phyloP scores from a whole-genome alignment of 108 stramenopile species.

The Skeletonema potamos region DNA sequence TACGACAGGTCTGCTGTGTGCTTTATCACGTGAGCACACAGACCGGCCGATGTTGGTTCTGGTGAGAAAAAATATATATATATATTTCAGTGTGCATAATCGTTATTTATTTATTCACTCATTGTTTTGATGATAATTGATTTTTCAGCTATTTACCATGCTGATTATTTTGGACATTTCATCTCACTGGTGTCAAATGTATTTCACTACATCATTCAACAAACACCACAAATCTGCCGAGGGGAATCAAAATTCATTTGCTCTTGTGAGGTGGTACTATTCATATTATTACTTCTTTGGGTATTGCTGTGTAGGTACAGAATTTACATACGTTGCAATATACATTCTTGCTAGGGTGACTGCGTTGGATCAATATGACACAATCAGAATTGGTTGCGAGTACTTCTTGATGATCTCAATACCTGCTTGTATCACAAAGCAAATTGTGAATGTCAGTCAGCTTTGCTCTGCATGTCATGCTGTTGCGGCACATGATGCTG shows the following conservation, averaged over 20 bases:
- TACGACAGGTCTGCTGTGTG: constrained; percentile 81
- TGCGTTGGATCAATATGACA: constrained; percentile 3
- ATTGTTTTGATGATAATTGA: constrained; percentile 1
- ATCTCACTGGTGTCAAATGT: constrained; percentile 97
- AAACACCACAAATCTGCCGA: constrained; percentile 94
- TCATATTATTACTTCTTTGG: constrained; percentile 93
- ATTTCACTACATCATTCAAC: constrained; percentile 63
- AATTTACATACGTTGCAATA: constrained; percentile 79
- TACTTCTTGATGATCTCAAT: constrained; percentile 41
- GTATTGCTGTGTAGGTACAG: constrained; percentile 94
- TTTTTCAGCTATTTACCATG: constrained; percentile 46
- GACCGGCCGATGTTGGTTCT: constrained; percentile 29
- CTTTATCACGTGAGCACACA: constrained; percentile 60
- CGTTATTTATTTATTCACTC: neutral
- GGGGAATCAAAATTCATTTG: constrained; percentile 80
- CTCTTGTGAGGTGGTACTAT: constrained; percentile 93
- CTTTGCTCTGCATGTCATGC: constrained; percentile 78
- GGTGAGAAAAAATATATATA: constrained; percentile 32
- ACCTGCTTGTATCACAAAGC: constrained; percentile 83
- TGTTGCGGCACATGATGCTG: constrained; percentile 78
- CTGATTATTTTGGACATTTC: constrained; percentile 76
- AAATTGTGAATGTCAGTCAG: constrained; percentile 87
- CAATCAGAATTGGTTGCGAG: constrained; percentile 31
- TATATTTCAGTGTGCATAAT: neutral
- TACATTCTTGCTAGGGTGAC: constrained; percentile 45